Evolutionary conservation across 257 asterid species (phyloP), one percentile per base, ranked within the genome.

Genomic region (Linderniella brevidens): DNA sequence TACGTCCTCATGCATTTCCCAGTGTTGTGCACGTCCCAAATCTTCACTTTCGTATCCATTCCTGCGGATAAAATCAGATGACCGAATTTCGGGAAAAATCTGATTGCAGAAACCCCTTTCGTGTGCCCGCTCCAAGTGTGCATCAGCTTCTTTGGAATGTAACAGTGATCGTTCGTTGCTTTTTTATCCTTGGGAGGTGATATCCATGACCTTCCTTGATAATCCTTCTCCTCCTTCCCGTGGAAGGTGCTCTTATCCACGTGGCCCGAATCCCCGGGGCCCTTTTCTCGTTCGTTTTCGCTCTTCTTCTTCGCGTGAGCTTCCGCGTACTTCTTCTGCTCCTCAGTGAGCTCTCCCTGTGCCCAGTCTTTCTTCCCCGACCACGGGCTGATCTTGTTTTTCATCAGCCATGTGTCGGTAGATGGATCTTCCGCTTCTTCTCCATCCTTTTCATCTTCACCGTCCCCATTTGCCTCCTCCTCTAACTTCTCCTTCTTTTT

Each of bases 61-160:
- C 96, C 96, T 13, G 94, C 99, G 11, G 99, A 90, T 58, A 90
- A 55, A 52, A 90, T 65, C 86, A 90, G 69, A 71, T 90, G 96
- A 35, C 99, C 99, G 38, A 72, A 75, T 54, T 79, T 75, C 3
- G 99, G 99, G 78, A 85, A 90, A 53, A 90, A 90, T 62, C 99
- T 68, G 57, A 90, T 85, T 9, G 99, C 99, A 0, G 99, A 77
- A 58, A 90, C 99, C 48, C 96, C 99, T 60, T 77, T 85, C 0
- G 96, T 90, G 56, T 90, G 98, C 15, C 98, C 98, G 53, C 87
- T 74, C 98, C 98, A 90, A 0, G 98, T 90, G 57, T 90, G 98
- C 60, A 90, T 79, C 78, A 90, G 69, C 61, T 85, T 73, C 73
- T 90, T 90, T 0, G 98, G 98, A 67, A 85, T 90, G 52, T 74